Percentiles rank a stretch among this genome's conserved stretches.
Conservation (phyloP, 106 monocot species). For the Dendrobium officinale region DNA sequence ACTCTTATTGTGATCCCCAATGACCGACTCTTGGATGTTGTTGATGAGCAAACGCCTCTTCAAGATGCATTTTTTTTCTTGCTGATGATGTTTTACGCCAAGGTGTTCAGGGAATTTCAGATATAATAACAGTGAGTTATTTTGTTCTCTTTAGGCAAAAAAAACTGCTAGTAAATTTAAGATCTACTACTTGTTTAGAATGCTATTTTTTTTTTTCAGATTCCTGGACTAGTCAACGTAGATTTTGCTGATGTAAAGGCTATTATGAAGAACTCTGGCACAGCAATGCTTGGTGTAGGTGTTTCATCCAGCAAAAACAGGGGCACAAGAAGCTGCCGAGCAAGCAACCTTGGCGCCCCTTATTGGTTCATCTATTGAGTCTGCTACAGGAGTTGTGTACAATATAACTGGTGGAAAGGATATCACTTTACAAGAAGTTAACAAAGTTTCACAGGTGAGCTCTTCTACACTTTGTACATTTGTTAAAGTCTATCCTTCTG, state of each 20-base stretch:
- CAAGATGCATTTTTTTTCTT: conserved; percentile 95
- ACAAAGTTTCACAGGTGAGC: conserved; percentile 88
- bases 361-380: conserved; percentile 88
- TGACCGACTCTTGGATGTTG: conserved; percentile 81
- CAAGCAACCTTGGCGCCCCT: conserved; percentile 93
- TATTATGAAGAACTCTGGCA: conserved; percentile 97
- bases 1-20: conserved; percentile 99
- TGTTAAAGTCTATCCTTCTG: no score
- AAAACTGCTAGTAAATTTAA: neutral
- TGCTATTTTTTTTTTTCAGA: conserved; percentile 35
- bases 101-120: conserved; percentile 97
- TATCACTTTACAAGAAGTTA: conserved; percentile 97
- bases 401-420: conserved; percentile 97
- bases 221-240: conserved; percentile 95
- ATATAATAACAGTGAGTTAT: conserved; percentile 79
- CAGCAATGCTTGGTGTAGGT: conserved; percentile 98
- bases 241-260: conserved; percentile 99
- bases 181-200: neutral
- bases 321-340: conserved; percentile 96
- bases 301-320: conserved; percentile 92
- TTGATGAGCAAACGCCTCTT: conserved; percentile 91
- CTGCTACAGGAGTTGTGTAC: conserved; percentile 91
- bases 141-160: neutral
- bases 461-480: neutral
- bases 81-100: conserved; percentile 98